These are phyloP conservation scores for Mycena kentingensis DNA, from an alignment of 768 basidiomycete genomes.

Conservation along the genomic window DNA sequence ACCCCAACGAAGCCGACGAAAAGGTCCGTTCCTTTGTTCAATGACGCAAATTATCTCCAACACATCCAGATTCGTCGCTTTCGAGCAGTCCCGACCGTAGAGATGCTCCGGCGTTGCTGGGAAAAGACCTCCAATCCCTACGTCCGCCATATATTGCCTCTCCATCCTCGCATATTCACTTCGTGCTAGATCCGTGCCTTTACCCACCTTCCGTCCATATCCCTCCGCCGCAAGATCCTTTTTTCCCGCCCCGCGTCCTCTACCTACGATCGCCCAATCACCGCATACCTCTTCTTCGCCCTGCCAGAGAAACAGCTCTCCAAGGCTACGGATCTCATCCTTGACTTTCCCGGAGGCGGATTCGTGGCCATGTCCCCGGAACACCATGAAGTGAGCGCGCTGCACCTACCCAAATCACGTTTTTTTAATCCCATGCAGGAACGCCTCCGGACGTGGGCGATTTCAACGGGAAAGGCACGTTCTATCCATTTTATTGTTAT, in stretches of 20 bases:
- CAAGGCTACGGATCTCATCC: slow-evolving; percentile 74
- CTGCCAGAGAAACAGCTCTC: slow-evolving; percentile 64
- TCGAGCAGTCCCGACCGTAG: slow-evolving; percentile 90
- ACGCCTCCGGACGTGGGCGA: slow-evolving; percentile 84
- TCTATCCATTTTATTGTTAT: too few relatives aligned
- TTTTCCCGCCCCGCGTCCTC: slow-evolving; percentile 80
- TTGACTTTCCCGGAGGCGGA: slow-evolving; percentile 95
- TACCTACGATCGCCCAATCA: slow-evolving; percentile 78
- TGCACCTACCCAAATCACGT: neutral
- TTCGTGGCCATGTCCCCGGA: slow-evolving; percentile 96
- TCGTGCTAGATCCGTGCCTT: slow-evolving; percentile 64
- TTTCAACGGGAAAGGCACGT: slow-evolving; percentile 71
- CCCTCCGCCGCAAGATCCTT: slow-evolving; percentile 72
- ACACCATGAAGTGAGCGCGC: slow-evolving; percentile 67
- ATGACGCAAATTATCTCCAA: neutral
- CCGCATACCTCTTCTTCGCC: slow-evolving; percentile 80
- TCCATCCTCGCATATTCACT: slow-evolving; percentile 4
- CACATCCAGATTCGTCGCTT: slow-evolving; percentile 77
- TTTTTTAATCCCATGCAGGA: slow-evolving; percentile 43
- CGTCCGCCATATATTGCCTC: slow-evolving; percentile 44
- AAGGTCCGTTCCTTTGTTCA: slow-evolving; percentile 58
- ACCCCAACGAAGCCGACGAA: slow-evolving; percentile 92
- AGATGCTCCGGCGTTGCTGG: slow-evolving; percentile 96
- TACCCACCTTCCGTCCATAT: slow-evolving; percentile 60
- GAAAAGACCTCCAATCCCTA: slow-evolving; percentile 95